Evolutionary conservation across 139 green algal genomes (phyloP).

Genomic region (Diplosphaera chodatii): DNA sequence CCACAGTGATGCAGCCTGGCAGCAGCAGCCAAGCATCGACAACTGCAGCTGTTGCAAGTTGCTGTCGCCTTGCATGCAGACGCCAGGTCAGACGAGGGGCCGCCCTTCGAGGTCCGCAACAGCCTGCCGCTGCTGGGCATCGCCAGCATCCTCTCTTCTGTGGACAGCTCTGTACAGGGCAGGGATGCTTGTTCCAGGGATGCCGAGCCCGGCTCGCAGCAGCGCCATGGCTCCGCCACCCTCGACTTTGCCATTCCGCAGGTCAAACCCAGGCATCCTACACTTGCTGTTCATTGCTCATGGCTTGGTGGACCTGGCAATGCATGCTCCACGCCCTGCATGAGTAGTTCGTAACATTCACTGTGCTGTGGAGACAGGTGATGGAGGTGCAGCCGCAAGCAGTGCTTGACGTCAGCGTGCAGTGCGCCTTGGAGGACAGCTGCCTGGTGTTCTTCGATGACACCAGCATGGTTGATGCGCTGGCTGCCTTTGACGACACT

Average conservation of each 20-base stretch:
- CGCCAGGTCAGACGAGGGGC: background rate
- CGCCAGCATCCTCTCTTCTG: background rate
- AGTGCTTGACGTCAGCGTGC: background rate
- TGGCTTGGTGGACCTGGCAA: too few relatives aligned
- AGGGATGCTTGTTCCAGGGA: too few relatives aligned
- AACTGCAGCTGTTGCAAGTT: too few relatives aligned
- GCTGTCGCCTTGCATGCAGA: background rate
- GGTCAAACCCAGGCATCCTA: too few relatives aligned
- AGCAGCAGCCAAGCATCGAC: too few relatives aligned
- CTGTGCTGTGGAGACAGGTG: background rate
- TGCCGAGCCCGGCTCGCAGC: too few relatives aligned
- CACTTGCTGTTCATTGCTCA: too few relatives aligned
- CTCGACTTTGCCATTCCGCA: too few relatives aligned
- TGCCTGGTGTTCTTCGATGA: slow-evolving; percentile 5
- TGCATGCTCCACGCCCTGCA: too few relatives aligned
- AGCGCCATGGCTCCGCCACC: too few relatives aligned
- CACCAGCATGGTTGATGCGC: slow-evolving; percentile 8
- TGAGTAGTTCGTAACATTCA: too few relatives aligned
- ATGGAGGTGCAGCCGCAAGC: background rate
- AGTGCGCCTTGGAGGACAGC: slow-evolving; percentile 8
- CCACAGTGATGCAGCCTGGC: too few relatives aligned
- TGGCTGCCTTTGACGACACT: slow-evolving; percentile 7
- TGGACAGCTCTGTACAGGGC: background rate
- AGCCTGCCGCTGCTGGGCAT: background rate
- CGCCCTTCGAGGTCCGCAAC: background rate